Evolutionary conservation across 2,329 filamentous ascomycete species (phyloP).

Genomic region (Fusarium floridanum): DNA sequence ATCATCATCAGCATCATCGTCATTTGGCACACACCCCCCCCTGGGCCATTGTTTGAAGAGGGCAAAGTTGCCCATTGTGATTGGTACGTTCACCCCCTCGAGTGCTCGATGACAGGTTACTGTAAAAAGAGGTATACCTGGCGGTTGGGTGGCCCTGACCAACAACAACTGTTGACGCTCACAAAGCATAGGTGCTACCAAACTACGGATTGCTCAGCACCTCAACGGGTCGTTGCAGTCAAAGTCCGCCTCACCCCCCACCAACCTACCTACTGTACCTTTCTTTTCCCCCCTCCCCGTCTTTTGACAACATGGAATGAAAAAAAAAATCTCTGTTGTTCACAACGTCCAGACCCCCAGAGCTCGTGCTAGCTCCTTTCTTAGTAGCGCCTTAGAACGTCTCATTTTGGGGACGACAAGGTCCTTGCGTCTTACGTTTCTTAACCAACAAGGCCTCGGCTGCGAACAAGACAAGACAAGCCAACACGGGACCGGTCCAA

Average conservation of each 20-base stretch:
- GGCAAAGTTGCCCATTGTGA: slow-evolving; percentile 1
- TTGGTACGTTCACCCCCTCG: slow-evolving; percentile 2
- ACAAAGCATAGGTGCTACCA: slow-evolving; percentile 1
- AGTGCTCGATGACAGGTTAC: background rate
- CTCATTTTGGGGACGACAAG: background rate
- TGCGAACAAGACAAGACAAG: background rate
- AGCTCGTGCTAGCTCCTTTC: slow-evolving; percentile 8
- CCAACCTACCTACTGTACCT: background rate
- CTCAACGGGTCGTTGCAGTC: background rate
- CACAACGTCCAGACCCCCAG: slow-evolving; percentile 4
- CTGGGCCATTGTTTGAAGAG: slow-evolving; percentile 2
- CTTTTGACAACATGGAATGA: background rate
- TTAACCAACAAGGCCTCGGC: background rate
- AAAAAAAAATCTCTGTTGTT: background rate
- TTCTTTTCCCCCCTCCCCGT: background rate
- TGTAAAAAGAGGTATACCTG: background rate
- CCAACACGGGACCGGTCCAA: background rate
- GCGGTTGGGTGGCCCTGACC: background rate
- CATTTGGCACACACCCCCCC: background rate
- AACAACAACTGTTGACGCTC: background rate
- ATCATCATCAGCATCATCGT: slow-evolving; percentile 1
- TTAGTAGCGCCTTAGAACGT: background rate
- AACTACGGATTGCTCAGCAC: background rate
- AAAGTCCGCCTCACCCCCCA: background rate
- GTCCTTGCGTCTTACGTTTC: slow-evolving; percentile 8